Conservation (phyloP, 495 filamentous ascomycete genomes). For the Penicillium crystallinum region DNA sequence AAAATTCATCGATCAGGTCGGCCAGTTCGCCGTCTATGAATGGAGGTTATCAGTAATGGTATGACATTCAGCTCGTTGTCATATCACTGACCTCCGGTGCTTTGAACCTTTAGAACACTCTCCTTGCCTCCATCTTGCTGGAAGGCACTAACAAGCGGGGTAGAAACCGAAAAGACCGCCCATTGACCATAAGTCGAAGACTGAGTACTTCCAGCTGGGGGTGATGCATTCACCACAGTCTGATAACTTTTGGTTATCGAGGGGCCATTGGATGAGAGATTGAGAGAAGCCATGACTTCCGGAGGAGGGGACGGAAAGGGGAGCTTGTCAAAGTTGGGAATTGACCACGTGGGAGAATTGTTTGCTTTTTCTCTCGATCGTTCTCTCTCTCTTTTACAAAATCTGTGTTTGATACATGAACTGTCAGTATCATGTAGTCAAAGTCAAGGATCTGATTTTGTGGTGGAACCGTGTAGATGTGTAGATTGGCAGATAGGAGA, state of each 20-base stretch:
- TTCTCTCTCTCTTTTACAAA: not conserved
- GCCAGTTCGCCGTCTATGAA: constrained; percentile 80
- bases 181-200: constrained; percentile 76
- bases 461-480: not conserved
- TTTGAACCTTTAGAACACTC: constrained; percentile 91
- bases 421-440: not conserved
- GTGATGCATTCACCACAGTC: constrained; percentile 69
- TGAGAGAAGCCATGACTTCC: constrained; percentile 77
- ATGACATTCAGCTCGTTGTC: not conserved
- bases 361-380: constrained; percentile 3
- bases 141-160: constrained; percentile 86
- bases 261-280: constrained; percentile 82
- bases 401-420: not conserved
- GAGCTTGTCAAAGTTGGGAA: not conserved
- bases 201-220: constrained; percentile 53
- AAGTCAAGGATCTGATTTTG: not conserved
- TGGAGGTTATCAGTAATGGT: not conserved
- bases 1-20: constrained; percentile 98
- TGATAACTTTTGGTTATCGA: constrained; percentile 93
- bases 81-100: constrained; percentile 66
- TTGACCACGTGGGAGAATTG: not conserved
- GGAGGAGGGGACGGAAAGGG: not conserved
- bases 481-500: not conserved
- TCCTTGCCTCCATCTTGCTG: constrained; percentile 81
- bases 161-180: constrained; percentile 87